Conservation (phyloP, 2,329 filamentous ascomycete genomes). For the Grosmannia huntii region DNA sequence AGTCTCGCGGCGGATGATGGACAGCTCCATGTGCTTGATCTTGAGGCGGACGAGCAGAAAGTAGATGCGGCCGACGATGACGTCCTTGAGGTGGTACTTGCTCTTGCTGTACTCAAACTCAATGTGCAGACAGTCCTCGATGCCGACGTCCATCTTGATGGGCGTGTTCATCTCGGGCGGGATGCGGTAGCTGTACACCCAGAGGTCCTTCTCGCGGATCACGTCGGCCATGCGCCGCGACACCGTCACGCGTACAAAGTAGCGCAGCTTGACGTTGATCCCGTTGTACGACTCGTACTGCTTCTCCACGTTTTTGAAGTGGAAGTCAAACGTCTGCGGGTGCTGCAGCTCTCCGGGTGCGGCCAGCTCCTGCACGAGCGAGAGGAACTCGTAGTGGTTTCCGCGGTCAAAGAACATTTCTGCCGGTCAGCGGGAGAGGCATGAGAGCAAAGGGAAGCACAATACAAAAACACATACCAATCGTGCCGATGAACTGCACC, state of each 20-base stretch:
- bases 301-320: constrained; percentile 99
- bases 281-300: constrained; percentile 99
- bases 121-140: constrained; percentile 97
- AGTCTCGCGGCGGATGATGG: constrained; percentile 92
- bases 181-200: constrained; percentile 98
- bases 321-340: constrained; percentile 97
- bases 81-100: constrained; percentile 98
- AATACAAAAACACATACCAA: constrained; percentile 47
- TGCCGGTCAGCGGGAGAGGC: constrained; percentile 21
- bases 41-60: constrained; percentile 93
- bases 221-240: constrained; percentile 96
- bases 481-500: constrained; percentile 97
- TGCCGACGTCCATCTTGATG: constrained; percentile 99
- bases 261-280: constrained; percentile 98
- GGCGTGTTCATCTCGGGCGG: constrained; percentile 95
- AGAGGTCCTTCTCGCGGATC: constrained; percentile 96
- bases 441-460: background rate
- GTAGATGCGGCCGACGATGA: constrained; percentile 97
- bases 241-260: constrained; percentile 95
- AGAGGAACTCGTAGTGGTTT: constrained; percentile 98
- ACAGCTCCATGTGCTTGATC: constrained; percentile 99
- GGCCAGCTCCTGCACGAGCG: constrained; percentile 89
- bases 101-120: constrained; percentile 99
- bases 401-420: constrained; percentile 99
- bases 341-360: constrained; percentile 96